Evolutionary conservation across 352 stramenopile genomes (phyloP).

Genomic region (Phytophthora capsici): DNA sequence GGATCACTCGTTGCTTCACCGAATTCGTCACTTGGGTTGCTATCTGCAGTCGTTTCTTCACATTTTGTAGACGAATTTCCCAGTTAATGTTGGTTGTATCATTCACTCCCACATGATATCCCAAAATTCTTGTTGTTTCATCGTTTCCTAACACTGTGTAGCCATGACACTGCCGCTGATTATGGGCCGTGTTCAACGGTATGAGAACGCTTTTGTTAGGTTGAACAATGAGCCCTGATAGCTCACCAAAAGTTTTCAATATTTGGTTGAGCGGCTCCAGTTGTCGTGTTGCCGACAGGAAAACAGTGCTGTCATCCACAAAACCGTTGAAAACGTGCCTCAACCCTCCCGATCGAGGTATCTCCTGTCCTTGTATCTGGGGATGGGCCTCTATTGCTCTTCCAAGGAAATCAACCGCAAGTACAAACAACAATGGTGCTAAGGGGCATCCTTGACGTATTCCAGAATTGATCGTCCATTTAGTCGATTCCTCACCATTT

Average conservation of each 20-base stretch:
- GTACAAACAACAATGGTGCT: slow-evolving; percentile 2
- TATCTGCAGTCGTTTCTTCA: background rate
- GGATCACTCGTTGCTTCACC: background rate
- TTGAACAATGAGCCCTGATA: background rate
- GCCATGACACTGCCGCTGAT: background rate
- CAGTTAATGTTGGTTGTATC: background rate
- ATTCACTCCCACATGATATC: background rate
- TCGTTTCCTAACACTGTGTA: background rate
- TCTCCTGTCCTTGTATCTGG: background rate
- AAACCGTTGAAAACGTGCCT: background rate
- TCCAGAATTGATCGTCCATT: background rate
- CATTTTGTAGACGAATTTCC: background rate
- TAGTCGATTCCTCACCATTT: background rate
- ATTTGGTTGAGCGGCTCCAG: background rate
- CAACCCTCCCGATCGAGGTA: background rate
- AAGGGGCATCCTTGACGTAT: background rate
- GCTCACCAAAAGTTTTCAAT: background rate
- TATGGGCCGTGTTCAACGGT: background rate
- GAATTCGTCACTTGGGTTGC: background rate
- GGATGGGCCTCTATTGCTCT: background rate
- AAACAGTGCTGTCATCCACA: background rate
- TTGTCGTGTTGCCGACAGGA: background rate
- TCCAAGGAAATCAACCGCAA: background rate
- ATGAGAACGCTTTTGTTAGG: background rate
- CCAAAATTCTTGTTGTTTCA: background rate